Base-by-base conservation (phyloP, 108 stramenopile species). In the Chaetoceros tenuissimus region DNA sequence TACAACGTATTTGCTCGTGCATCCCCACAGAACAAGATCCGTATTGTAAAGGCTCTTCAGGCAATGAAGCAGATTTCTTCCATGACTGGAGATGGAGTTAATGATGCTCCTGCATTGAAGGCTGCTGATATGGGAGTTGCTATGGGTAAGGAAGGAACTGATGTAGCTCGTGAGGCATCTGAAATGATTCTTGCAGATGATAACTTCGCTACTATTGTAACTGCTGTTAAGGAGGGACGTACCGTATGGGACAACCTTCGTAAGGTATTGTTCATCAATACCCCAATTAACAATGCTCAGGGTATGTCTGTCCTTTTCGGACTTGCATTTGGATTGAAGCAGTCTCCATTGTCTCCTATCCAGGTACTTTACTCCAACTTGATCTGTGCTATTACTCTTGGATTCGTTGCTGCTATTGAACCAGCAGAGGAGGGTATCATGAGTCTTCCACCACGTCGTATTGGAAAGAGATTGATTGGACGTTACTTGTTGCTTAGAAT, bases 31-130 rank as follows among this genome's bases (percentile, higher is more conserved):
- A 89, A 85, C 67, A 85, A 89, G 68, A 85, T 89, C 51, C 77
- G 67, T 19, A 97, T 99, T 69, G 96, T 97, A 28, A 82, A 90
- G 81, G 84, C 94, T 45, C 84, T 91, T 55, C 93, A 96, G 74
- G 67, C 81, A n/a, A 56, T 85, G 50, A 92, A 86, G n/a, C 75
- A 96, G 58, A 78, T 97, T 45, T 76, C 89, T 25, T 82, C 85
- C 65, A 94, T 99, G 92, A 99, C 98, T 49, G 98, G 98, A 48
- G 98, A 99, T 73, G 98, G 98, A 59, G 98, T 99, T 31, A 99
- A 99, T 61, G 98, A 99, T 64, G 90, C 96, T 26, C 98, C 98
- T 27, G 96, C 98, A 8, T 76, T 99, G 18, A 97, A 97, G 80
- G 80, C 85, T 59, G 98, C 97, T 20, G 92, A 97, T 71, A 95